These are phyloP conservation scores for Suhomyces yuchorum DNA, from an alignment of 1,139 yeast species.

Conservation along the genomic window DNA sequence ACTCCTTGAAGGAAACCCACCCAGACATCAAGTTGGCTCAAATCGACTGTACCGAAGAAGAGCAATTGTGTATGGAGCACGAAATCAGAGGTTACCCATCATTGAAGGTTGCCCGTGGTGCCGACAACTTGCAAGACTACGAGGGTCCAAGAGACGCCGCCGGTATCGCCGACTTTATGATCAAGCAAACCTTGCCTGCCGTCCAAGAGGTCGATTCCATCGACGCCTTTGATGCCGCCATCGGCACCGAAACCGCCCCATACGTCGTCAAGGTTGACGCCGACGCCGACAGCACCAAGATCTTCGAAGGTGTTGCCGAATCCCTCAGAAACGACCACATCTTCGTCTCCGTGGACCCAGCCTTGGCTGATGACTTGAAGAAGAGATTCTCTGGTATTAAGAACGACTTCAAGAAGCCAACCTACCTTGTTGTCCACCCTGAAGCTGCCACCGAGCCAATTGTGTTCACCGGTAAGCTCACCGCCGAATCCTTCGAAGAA, in stretches of 20 bases:
- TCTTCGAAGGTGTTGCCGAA: conserved; percentile 21
- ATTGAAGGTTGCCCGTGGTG: conserved; percentile 71
- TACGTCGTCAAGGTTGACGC: conserved; percentile 48
- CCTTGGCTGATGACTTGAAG: conserved; percentile 44
- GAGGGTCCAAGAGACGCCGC: conserved; percentile 83
- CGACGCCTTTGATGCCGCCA: conserved; percentile 52
- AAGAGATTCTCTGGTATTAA: conserved; percentile 21
- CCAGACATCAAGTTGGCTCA: conserved; percentile 78
- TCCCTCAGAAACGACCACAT: conserved; percentile 45
- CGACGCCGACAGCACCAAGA: conserved; percentile 8
- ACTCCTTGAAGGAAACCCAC: conserved; percentile 58
- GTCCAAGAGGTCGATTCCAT: conserved; percentile 56
- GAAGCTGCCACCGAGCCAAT: conserved; percentile 34
- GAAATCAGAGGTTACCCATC: conserved; percentile 92
- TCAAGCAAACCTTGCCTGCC: conserved; percentile 80
- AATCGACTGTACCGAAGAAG: conserved; percentile 89
- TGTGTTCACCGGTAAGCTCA: conserved; percentile 25
- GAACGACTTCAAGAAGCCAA: conserved; percentile 38
- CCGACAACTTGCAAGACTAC: conserved; percentile 39
- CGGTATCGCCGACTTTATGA: conserved; percentile 77
- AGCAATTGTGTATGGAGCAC: conserved; percentile 72
- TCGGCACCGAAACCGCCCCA: conserved; percentile 52
- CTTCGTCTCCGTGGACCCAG: conserved; percentile 60
- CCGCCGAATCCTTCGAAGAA: conserved; percentile 41
- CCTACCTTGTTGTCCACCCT: conserved; percentile 51